A percentile compares a stretch with the other conserved stretches of the same genome.
Conservation (phyloP, 441 rosid species). For the Omphalea diandra region DNA sequence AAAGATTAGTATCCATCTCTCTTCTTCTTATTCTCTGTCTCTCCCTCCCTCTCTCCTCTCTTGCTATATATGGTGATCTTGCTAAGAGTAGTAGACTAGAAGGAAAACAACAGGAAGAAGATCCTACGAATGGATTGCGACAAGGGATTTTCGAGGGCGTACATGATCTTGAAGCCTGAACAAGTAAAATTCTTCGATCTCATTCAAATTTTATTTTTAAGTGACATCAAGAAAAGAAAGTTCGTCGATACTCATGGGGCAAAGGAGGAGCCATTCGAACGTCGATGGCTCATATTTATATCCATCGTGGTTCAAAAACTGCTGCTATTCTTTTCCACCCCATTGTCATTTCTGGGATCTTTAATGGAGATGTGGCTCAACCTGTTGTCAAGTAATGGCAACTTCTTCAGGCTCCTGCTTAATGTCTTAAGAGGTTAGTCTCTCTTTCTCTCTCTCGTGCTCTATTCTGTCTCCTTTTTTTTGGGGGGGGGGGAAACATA, state of each 20-base stretch:
- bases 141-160: conserved; percentile 38
- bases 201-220: conserved; percentile 35
- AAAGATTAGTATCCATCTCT: neutral
- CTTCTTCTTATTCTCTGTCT: neutral
- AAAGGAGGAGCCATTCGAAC: conserved; percentile 36
- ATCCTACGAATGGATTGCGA: conserved; percentile 28
- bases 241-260: conserved; percentile 41
- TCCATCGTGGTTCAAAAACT: conserved; percentile 47
- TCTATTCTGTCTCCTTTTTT: neutral
- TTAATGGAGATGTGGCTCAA: conserved; percentile 42
- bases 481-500: too few relatives aligned
- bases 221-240: conserved; percentile 33
- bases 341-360: conserved; percentile 44
- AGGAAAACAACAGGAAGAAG: neutral
- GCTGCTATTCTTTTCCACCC: conserved; percentile 32
- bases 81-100: neutral
- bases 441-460: neutral
- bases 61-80: neutral
- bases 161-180: conserved; percentile 52
- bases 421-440: conserved; percentile 40
- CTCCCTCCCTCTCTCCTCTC: neutral
- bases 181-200: conserved; percentile 45
- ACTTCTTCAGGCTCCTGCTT: conserved; percentile 29
- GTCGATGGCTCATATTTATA: conserved; percentile 50
- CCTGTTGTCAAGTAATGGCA: conserved; percentile 37